Conservation (phyloP, 441 rosid genomes). For the Euphorbia corollata region DNA sequence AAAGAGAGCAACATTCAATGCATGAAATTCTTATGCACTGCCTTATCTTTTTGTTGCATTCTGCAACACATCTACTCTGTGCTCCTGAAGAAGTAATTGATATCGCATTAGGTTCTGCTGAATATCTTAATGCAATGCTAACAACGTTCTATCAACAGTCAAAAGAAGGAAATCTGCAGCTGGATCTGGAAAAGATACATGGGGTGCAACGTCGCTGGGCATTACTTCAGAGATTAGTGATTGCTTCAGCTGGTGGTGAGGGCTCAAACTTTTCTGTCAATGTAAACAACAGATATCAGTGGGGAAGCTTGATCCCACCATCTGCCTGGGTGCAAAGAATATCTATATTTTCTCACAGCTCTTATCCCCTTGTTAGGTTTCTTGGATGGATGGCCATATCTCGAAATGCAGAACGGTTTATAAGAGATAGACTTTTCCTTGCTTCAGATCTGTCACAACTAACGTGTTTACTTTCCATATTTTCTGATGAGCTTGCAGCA, state of each 20-base stretch:
- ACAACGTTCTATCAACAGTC: constrained; percentile 39
- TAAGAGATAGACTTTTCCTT: constrained; percentile 50
- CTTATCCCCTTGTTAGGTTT: constrained; percentile 65
- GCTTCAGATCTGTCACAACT: constrained; percentile 62
- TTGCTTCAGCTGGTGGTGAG: constrained; percentile 63
- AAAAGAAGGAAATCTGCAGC: constrained; percentile 43
- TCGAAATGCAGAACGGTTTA: constrained; percentile 53
- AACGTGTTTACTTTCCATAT: constrained; percentile 52
- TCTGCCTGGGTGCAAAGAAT: constrained; percentile 64
- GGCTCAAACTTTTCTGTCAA: constrained; percentile 39
- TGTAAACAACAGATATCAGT: constrained; percentile 33
- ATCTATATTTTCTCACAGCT: constrained; percentile 48
- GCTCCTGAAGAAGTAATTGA: constrained; percentile 54
- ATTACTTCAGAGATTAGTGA: constrained; percentile 61
- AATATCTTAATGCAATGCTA: constrained; percentile 49
- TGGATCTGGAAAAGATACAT: constrained; percentile 41
- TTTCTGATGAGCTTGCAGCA: constrained; percentile 63
- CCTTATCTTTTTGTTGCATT: constrained; percentile 60
- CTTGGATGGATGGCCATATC: constrained; percentile 94
- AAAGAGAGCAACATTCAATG: constrained; percentile 55
- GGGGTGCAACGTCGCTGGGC: constrained; percentile 56
- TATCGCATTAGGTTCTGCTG: constrained; percentile 56
- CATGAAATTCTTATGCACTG: constrained; percentile 73
- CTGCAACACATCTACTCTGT: constrained; percentile 62
- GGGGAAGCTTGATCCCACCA: constrained; percentile 58